Conservation (phyloP, 169 alveolate genomes). For the Amoebophrya sp. region DNA sequence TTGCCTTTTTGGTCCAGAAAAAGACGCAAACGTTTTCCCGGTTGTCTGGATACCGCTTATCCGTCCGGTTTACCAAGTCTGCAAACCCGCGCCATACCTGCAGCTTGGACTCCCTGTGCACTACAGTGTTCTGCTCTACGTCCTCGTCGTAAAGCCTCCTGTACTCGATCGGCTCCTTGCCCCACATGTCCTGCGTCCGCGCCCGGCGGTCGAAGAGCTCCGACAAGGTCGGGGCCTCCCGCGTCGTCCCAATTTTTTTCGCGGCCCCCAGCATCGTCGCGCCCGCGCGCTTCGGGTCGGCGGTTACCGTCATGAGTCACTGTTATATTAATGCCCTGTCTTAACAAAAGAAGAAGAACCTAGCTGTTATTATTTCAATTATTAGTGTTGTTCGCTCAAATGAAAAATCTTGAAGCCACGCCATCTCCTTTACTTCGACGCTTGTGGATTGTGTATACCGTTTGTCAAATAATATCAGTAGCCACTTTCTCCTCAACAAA, state of each 20-base stretch:
- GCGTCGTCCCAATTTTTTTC: neutral
- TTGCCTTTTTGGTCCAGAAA: no score
- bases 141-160: neutral
- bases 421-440: no score
- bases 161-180: conserved; percentile 3
- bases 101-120: neutral
- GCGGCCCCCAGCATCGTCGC: neutral
- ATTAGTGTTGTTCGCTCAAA: no score
- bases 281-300: no score
- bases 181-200: conserved; percentile 15
- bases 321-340: no score
- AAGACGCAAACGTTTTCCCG: neutral
- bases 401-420: no score
- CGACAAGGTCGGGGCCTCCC: neutral
- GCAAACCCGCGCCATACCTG: neutral
- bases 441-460: no score
- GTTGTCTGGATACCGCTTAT: neutral
- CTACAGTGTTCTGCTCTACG: neutral
- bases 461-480: no score
- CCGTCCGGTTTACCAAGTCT: neutral
- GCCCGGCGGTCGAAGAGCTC: conserved; percentile 22
- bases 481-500: no score
- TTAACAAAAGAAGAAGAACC: no score
- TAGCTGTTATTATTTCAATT: no score
- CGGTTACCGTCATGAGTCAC: no score